Conservation (phyloP, 805 yeast species). For the Wickerhamomyces alni region DNA sequence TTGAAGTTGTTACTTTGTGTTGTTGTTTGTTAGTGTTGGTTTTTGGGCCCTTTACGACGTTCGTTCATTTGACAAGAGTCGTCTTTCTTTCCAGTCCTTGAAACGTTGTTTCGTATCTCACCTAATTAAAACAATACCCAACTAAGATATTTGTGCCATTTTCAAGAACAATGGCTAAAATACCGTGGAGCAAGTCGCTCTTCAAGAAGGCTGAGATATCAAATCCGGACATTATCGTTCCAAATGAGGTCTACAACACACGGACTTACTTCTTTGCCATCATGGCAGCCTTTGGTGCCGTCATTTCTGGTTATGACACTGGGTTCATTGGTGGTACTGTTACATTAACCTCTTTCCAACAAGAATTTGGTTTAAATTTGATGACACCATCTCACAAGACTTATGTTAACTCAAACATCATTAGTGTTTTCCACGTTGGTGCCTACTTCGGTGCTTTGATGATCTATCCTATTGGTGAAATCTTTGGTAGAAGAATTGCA, state of each 20-base stretch:
- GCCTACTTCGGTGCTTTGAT: slow-evolving; percentile 20
- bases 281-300: slow-evolving; percentile 26
- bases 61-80: too few relatives aligned
- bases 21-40: too few relatives aligned
- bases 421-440: slow-evolving; percentile 19
- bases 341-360: slow-evolving; percentile 6
- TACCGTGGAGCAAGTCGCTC: neutral
- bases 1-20: too few relatives aligned
- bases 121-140: too few relatives aligned
- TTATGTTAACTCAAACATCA: slow-evolving; percentile 12
- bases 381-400: slow-evolving; percentile 2
- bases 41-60: too few relatives aligned
- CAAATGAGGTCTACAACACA: slow-evolving; percentile 10
- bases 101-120: too few relatives aligned
- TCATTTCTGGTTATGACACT: slow-evolving; percentile 24
- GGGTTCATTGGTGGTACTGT: slow-evolving; percentile 16
- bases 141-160: too few relatives aligned
- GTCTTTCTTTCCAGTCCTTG: too few relatives aligned
- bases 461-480: slow-evolving; percentile 13
- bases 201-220: slow-evolving; percentile 5
- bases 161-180: neutral
- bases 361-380: slow-evolving; percentile 11
- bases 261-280: slow-evolving; percentile 23
- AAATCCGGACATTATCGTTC: slow-evolving; percentile 2
- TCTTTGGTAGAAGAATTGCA: slow-evolving; percentile 14